phyloP scores from a whole-genome alignment of 2,329 filamentous ascomycete genomes.

The Cytospora chrysosperma region DNA sequence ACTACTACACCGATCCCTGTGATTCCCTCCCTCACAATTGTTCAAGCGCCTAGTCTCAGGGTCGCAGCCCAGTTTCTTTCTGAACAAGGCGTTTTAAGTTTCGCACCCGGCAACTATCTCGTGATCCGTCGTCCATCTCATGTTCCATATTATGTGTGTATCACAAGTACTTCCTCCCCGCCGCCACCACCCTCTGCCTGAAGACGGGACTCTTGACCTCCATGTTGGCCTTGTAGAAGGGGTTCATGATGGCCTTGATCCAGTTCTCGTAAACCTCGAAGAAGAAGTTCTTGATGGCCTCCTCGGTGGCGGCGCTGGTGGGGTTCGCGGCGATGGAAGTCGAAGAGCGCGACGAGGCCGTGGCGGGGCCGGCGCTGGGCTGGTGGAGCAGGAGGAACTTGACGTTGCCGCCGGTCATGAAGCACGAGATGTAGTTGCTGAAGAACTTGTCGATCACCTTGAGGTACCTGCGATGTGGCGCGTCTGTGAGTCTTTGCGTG shows the following conservation, averaged over 20 bases:
- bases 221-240: conserved; percentile 86
- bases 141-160: neutral
- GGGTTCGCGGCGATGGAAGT: conserved; percentile 82
- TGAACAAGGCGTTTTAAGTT: neutral
- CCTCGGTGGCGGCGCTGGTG: conserved; percentile 85
- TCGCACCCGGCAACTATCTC: neutral
- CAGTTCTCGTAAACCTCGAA: conserved; percentile 93
- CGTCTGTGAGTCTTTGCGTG: conserved; percentile 8
- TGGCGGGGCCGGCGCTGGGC: conserved; percentile 50
- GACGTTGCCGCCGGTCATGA: conserved; percentile 87
- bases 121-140: conserved; percentile 28
- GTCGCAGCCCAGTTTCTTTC: neutral
- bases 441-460: conserved; percentile 97
- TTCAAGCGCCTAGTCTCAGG: neutral
- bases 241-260: conserved; percentile 96
- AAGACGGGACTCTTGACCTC: conserved; percentile 87
- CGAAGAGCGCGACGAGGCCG: conserved; percentile 51
- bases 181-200: conserved; percentile 74
- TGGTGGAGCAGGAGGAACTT: conserved; percentile 95
- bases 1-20: neutral
- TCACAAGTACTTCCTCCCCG: conserved; percentile 87
- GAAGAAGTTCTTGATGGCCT: conserved; percentile 94
- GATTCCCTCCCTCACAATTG: neutral
- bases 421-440: conserved; percentile 91
- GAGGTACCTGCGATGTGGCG: conserved; percentile 66